Evolutionary conservation across 176 grass and related monocot genomes (phyloP), one percentile per base, ranked within the genome.

Genomic region (Chloris gayana): DNA sequence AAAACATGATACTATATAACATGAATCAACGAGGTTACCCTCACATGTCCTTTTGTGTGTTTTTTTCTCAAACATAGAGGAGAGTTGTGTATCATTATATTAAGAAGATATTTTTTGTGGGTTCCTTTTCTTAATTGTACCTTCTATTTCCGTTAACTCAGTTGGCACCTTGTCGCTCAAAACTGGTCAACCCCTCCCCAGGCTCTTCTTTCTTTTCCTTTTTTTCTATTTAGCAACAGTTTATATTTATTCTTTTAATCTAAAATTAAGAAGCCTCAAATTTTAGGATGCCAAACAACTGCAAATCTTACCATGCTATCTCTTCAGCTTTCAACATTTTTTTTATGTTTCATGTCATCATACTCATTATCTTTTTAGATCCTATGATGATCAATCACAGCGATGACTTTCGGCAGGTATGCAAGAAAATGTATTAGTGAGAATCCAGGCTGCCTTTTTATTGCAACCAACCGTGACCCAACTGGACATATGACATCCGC

Each of bases 361-460:
- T 58, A 31, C n/a, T 56, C 2, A 27, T 70, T 44, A 31, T 25
- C 34, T 51, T 72, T 68, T 54, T 27, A 73, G 17, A 64, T 38
- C 19, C 53, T 59, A 12, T 72, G 38, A 37, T 69, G 41, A 31
- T 71, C 39, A 49, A 69, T 72, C 24, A 61, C 70, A 71, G 9
- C 61, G 19, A 33, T 78, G 9, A 37, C 83, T 74, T 87, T 87
- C 72, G 81, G 78, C 75, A 98, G 95, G 78, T 98, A 98, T 73
- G 88, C 95, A 73, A 98, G 83, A 75, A 86, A 83, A 65, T 98
- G 92, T 85, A 93, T 94, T 39, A 88, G 90, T 87, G 86, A 98
- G 84, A 98, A 98, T 74, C 92, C 95, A 60, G 88, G 90, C 38
- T 98, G 95, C 78, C 92, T 98, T 93, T 98, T 98, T 67, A 85